Conservation (phyloP, 371 early-diverging fungal genomes). For the Actinomucor elegans region DNA sequence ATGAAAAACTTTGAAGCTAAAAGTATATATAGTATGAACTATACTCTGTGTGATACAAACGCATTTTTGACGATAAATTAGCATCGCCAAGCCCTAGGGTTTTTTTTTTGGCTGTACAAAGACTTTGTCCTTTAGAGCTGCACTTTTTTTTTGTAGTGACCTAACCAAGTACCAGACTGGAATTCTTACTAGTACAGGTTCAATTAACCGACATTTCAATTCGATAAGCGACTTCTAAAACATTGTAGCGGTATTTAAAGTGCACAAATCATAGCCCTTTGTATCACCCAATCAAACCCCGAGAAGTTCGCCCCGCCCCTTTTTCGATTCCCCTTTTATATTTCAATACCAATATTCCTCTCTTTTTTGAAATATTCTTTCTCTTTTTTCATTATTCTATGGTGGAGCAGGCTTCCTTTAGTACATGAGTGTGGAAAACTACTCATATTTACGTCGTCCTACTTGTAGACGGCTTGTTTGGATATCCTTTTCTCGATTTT, state of each 20-base stretch:
- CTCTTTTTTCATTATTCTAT: constrained; percentile 14
- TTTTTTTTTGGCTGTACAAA: too few species aligned
- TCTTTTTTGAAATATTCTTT: background rate
- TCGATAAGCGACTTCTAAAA: background rate
- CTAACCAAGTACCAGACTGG: too few species aligned
- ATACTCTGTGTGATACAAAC: too few species aligned
- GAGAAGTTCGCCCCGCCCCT: background rate
- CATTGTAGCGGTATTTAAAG: too few species aligned
- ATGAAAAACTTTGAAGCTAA: too few species aligned
- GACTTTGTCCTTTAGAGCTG: too few species aligned
- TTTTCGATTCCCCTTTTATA: background rate
- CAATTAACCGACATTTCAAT: background rate
- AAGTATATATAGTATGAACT: too few species aligned
- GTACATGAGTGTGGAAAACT: constrained; percentile 22
- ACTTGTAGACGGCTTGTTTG: constrained; percentile 30
- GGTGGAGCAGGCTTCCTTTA: constrained; percentile 15
- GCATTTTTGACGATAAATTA: too few species aligned
- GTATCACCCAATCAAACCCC: too few species aligned
- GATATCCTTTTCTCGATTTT: constrained; percentile 23
- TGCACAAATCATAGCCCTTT: too few species aligned
- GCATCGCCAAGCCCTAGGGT: too few species aligned
- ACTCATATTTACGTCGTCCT: constrained; percentile 22
- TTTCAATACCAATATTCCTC: background rate
- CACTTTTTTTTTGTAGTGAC: background rate
- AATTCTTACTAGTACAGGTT: too few species aligned